phyloP scores from a whole-genome alignment of 768 basidiomycete species.

The Leucogyrophana mollusca region DNA sequence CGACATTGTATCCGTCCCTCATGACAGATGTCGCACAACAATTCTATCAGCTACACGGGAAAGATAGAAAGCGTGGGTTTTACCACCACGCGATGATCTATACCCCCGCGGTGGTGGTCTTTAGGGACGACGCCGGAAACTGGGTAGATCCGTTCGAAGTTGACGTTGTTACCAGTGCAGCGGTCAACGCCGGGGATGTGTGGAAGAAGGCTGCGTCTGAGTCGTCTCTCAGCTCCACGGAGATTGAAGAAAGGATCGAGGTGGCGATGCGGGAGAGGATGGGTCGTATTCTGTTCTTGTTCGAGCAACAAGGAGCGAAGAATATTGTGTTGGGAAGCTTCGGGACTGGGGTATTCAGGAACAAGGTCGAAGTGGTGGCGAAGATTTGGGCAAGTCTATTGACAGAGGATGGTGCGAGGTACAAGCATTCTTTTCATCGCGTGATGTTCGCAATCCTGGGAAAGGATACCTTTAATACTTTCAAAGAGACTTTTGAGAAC shows the following conservation, averaged over 20 bases:
- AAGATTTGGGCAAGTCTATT: conserved; percentile 39
- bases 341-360: conserved; percentile 64
- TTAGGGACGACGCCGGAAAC: conserved; percentile 61
- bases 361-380: conserved; percentile 36
- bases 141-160: conserved; percentile 57
- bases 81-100: conserved; percentile 82
- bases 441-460: conserved; percentile 43
- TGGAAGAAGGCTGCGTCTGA: conserved; percentile 19
- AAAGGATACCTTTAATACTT: conserved; percentile 31
- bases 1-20: conserved; percentile 66
- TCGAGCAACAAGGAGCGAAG: conserved; percentile 51
- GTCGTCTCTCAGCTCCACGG: not conserved
- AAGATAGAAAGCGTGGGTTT: conserved; percentile 48
- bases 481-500: conserved; percentile 29
- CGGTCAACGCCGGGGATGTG: conserved; percentile 67
- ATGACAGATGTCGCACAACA: conserved; percentile 49
- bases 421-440: conserved; percentile 33
- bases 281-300: conserved; percentile 57
- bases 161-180: conserved; percentile 70
- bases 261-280: conserved; percentile 61
- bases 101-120: conserved; percentile 59
- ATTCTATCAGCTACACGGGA: conserved; percentile 63
- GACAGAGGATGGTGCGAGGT: conserved; percentile 29
- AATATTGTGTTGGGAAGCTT: conserved; percentile 66
- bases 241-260: conserved; percentile 37